Percentiles rank a stretch among this genome's conserved stretches.
Conservation (phyloP, 2,329 filamentous ascomycete genomes). For the Pleurostoma richardsiae region DNA sequence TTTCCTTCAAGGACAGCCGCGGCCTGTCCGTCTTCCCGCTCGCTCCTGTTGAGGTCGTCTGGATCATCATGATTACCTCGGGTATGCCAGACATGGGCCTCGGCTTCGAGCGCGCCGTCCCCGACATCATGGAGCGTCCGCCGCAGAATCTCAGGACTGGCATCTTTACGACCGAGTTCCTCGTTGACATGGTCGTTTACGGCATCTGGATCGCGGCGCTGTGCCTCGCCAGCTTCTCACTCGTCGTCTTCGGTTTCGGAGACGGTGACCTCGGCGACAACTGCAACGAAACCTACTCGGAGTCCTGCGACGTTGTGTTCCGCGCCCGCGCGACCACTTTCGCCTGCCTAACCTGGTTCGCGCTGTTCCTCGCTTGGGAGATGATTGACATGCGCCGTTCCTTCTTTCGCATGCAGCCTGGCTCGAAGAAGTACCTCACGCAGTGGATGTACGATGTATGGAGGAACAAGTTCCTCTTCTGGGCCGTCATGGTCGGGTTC, state of each 20-base stretch:
- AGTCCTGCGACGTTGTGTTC: conserved; percentile 51
- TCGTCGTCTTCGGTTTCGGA: conserved; percentile 31
- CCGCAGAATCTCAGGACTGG: conserved; percentile 50
- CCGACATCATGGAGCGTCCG: conserved; percentile 57
- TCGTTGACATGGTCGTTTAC: conserved; percentile 55
- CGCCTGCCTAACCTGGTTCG: conserved; percentile 61
- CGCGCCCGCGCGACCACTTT: conserved; percentile 63
- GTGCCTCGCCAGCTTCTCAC: conserved; percentile 4
- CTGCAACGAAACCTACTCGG: conserved; percentile 47
- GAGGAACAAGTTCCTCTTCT: conserved; percentile 60
- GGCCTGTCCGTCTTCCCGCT: conserved; percentile 61
- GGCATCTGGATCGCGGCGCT: conserved; percentile 24
- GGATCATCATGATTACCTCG: conserved; percentile 68
- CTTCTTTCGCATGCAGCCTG: conserved; percentile 61
- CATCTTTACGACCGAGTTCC: conserved; percentile 54
- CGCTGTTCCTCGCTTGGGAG: conserved; percentile 65
- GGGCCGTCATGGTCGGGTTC: conserved; percentile 33
- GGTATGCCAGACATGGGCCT: conserved; percentile 64
- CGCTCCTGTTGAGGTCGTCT: conserved; percentile 62
- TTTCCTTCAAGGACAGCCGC: conserved; percentile 57
- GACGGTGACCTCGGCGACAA: conserved; percentile 39
- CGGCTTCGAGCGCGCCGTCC: conserved; percentile 57
- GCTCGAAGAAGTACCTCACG: conserved; percentile 45
- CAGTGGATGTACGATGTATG: conserved; percentile 57
- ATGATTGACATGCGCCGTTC: conserved; percentile 58